Evolutionary conservation across 768 basidiomycete species (phyloP).

Genomic region (Glaciozyma martinii): DNA sequence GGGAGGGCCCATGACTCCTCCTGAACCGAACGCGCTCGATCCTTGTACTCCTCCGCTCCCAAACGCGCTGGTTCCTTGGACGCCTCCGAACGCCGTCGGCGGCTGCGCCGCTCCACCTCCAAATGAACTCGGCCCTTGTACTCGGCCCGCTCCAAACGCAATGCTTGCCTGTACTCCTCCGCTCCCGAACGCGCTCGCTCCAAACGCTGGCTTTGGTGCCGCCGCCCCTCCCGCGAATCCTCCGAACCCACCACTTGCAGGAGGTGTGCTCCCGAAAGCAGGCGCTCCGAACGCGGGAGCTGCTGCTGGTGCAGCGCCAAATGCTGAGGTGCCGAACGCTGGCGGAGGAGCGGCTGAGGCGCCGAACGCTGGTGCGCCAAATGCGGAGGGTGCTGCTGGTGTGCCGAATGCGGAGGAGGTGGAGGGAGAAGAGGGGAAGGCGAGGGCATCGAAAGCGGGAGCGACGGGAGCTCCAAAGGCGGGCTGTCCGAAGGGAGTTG

Average conservation of each 20-base stretch:
- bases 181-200: background rate
- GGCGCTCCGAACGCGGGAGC: slow-evolving; percentile 4
- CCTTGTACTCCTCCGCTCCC: slow-evolving; percentile 8
- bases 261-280: slow-evolving; percentile 1
- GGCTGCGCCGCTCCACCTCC: slow-evolving; percentile 7
- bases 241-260: background rate
- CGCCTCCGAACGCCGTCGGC: slow-evolving; percentile 11
- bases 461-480: no score
- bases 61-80: slow-evolving; percentile 9
- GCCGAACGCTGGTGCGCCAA: slow-evolving; percentile 25
- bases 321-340: slow-evolving; percentile 4
- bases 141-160: slow-evolving; percentile 13
- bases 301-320: background rate
- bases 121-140: slow-evolving; percentile 9
- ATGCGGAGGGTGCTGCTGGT: slow-evolving; percentile 15
- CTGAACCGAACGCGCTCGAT: slow-evolving; percentile 1
- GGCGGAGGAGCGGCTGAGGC: background rate
- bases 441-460: background rate
- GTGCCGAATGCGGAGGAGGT: background rate
- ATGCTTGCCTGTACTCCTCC: background rate
- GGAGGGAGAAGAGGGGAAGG: background rate
- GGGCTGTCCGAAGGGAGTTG: background rate
- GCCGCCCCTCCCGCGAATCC: background rate
- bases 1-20: background rate
- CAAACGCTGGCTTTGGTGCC: slow-evolving; percentile 1